Evolutionary conservation across 2,329 filamentous ascomycete genomes (phyloP), one percentile per base, ranked within the genome.

Genomic region (Metarhizium guizhouense): DNA sequence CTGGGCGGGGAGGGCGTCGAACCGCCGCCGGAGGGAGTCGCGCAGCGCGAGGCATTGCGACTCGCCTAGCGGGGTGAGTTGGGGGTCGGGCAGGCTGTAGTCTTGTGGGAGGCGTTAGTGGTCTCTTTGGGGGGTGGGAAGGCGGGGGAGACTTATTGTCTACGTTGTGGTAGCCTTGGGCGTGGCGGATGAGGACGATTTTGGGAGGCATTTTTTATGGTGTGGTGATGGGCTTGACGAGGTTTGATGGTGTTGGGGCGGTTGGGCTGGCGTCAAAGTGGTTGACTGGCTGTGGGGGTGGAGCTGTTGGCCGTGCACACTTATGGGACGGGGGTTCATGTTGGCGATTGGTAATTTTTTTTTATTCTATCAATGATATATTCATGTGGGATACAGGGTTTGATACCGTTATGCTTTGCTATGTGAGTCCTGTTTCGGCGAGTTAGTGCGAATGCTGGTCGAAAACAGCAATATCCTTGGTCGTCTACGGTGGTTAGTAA

Each of bases 141-240:
- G 42, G 42, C n/a, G 42, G 42, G 54, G 49, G 53, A 53, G 30
- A 77, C 78, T 71, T 73, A 81, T 81, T 67, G 52, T 70, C 64
- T 14, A 72, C 69, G 57, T 83, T 83, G 66, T 83, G 80, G n/a
- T 75, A 64, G 8, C 76, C 80, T 70, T 97, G 89, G 16, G 89
- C 93, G 78, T 97, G 93, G 62, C 93, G 88, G 65, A 96, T 86
- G 65, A 97, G 77, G 62, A 97, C 88, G 57, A 96, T 63, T 0
- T 74, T 80, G 1, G 79, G 79, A 53, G 79, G 65, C 80, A 83
- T 82, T 47, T 20, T 20, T 51, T 29, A 1, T 2, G 42, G n/a
- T 45, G 16, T 10, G 42, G 42, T 45, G n/a, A 20, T 18, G 42
- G 7, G n/a, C 25, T 25, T 25, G 25, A 25, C 25, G 25, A 25